Conservation (phyloP, 2,329 filamentous ascomycete species). For the Cercospora janseana region DNA sequence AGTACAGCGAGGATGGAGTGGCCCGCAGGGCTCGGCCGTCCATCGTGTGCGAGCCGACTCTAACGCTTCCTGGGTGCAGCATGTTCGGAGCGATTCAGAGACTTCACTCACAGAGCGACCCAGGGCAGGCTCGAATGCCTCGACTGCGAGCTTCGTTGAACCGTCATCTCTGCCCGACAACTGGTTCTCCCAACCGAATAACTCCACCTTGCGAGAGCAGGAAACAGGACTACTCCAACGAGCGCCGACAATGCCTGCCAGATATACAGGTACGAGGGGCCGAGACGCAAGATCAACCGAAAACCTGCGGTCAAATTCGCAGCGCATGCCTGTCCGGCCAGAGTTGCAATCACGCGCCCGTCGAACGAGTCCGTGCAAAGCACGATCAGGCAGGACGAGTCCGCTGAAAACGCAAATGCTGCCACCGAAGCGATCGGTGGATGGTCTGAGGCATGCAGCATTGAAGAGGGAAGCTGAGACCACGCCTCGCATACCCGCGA, state of each 20-base stretch:
- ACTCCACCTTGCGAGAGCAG: constrained; percentile 22
- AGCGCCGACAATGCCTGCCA: constrained; percentile 26
- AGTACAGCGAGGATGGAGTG: neutral
- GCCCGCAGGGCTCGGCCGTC: constrained; percentile 18
- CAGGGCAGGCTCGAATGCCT: constrained; percentile 31
- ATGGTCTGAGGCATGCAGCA: constrained; percentile 24
- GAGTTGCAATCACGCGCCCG: constrained; percentile 35
- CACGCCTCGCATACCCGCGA: constrained; percentile 24
- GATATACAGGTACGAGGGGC: constrained; percentile 24
- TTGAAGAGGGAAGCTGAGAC: constrained; percentile 17
- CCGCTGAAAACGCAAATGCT: constrained; percentile 33
- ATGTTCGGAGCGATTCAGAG: constrained; percentile 32
- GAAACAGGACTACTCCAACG: constrained; percentile 20
- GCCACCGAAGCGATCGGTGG: constrained; percentile 24
- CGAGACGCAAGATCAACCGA: constrained; percentile 18
- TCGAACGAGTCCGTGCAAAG: constrained; percentile 31
- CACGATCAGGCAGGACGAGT: constrained; percentile 31
- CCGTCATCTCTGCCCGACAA: constrained; percentile 32
- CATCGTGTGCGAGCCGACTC: constrained; percentile 32
- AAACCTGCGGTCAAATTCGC: constrained; percentile 32
- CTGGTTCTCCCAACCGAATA: constrained; percentile 21
- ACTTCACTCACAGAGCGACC: constrained; percentile 27
- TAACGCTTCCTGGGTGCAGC: constrained; percentile 30
- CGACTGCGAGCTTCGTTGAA: constrained; percentile 33
- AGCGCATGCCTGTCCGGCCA: constrained; percentile 35